A percentile compares a stretch with the other conserved stretches of the same genome.
Conservation (phyloP, 768 basidiomycete genomes). For the Tylopilus felleus region DNA sequence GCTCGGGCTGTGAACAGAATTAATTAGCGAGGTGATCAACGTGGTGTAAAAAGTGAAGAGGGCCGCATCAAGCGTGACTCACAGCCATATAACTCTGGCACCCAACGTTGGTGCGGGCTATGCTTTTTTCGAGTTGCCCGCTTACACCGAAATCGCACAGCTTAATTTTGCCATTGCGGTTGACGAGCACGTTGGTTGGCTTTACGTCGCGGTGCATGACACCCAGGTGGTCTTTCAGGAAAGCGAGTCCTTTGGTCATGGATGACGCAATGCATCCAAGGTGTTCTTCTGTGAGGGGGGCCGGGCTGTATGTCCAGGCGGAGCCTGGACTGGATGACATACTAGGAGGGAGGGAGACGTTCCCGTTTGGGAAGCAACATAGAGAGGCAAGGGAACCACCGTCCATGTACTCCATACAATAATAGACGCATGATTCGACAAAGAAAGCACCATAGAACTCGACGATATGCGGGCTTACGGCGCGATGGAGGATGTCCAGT, state of each 20-base stretch:
- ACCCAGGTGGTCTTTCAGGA: conserved; percentile 92
- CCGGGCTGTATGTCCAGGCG: conserved; percentile 34
- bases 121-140: conserved; percentile 91
- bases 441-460: conserved; percentile 99
- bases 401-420: conserved; percentile 99
- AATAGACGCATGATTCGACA: conserved; percentile 99
- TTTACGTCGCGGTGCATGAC: conserved; percentile 88
- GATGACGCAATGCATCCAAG: conserved; percentile 75
- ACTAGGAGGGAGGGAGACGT: conserved; percentile 34
- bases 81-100: conserved; percentile 99
- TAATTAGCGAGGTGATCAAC: neutral
- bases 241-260: conserved; percentile 88
- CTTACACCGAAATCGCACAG: conserved; percentile 99
- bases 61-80: conserved; percentile 31
- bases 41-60: neutral
- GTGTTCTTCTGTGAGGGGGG: conserved; percentile 66
- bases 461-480: conserved; percentile 86
- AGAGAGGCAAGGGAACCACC: conserved; percentile 89
- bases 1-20: conserved; percentile 66
- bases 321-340: conserved; percentile 32
- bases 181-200: conserved; percentile 91
- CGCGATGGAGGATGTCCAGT: conserved; percentile 95
- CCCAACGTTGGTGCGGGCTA: conserved; percentile 98
- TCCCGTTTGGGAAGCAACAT: conserved; percentile 46
- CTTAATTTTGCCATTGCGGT: conserved; percentile 84